Evolutionary conservation across 192 early-diverging fungal species (phyloP), one percentile per base, ranked within the genome.

Genomic region (Backusella mclennaniae): DNA sequence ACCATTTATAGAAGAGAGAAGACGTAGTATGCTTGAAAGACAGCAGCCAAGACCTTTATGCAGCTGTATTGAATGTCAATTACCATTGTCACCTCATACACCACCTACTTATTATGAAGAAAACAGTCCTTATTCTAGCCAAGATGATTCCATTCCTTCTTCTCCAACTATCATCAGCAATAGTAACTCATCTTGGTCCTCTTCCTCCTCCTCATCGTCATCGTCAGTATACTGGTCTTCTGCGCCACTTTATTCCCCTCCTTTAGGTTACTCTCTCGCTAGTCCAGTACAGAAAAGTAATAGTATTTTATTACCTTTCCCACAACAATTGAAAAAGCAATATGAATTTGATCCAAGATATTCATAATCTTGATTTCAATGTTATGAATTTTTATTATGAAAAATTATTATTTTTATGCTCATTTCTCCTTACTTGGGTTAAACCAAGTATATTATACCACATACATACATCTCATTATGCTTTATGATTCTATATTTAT

Each of bases 1-100:
- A 17, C 82, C 82, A 12, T 79, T 83, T 44, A 68, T 79, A 1
- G 78, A 83, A 75, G 77, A 76, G 44, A 75, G 77, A 46, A 77
- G 77, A 15, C 41, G 46, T 5, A 35, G 77, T 35, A 70, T 71
- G 31, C 41, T 66, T 39, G 71, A 73, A 68, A 71, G 73, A 69
- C 52, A 66, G 35, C 52, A 77, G 66, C 49, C 53, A 63, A 23
- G 33, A 73, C 29, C 31, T 33, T 53, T 19, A 39, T n/a, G 56
- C 12, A 31, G 19, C 3, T n/a, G 56, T 26, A 17, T 21, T 5
- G 23, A 63, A 66, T 23, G 17, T 46, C 26, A 49, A 31, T 23
- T 38, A 26, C 15, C 23, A 71, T 2, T 42, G 4, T 42, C 35
- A 72, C 29, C 23, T 53, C 11, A 33, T 35, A 53, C 42, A 3